A percentile compares a stretch with the other conserved stretches of the same genome.
phyloP scores from a whole-genome alignment of 331 rosid species.

The Dryas integrifolia region DNA sequence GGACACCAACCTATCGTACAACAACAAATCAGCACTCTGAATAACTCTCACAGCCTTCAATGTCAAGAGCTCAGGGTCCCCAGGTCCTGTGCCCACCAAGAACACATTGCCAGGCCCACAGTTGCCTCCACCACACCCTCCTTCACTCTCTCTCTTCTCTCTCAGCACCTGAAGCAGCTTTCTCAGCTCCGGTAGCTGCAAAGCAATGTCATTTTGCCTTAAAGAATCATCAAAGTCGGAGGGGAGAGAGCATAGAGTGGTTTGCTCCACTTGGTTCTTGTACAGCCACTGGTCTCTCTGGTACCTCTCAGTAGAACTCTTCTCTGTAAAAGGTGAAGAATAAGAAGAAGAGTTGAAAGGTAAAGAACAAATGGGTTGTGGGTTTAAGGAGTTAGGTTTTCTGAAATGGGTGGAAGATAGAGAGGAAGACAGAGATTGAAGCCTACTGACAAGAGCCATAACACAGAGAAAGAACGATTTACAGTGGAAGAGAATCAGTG shows the following conservation, averaged over 20 bases:
- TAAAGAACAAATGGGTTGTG: slow-evolving; percentile 45
- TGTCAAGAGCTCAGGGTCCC: slow-evolving; percentile 89
- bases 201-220: slow-evolving; percentile 71
- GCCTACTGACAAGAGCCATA: slow-evolving; percentile 56
- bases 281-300: slow-evolving; percentile 83
- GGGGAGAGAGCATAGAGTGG: slow-evolving; percentile 28
- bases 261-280: slow-evolving; percentile 23
- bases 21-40: slow-evolving; percentile 73
- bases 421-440: slow-evolving; percentile 44
- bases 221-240: slow-evolving; percentile 30
- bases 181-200: slow-evolving; percentile 88
- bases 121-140: slow-evolving; percentile 42
- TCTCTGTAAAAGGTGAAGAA: slow-evolving; percentile 82
- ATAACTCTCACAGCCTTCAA: slow-evolving; percentile 77
- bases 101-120: slow-evolving; percentile 70
- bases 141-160: slow-evolving; percentile 58
- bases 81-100: slow-evolving; percentile 95
- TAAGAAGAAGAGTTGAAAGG: slow-evolving; percentile 33
- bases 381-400: slow-evolving; percentile 29
- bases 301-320: slow-evolving; percentile 62
- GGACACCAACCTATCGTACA: slow-evolving; percentile 92
- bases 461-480: background rate
- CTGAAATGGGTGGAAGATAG: slow-evolving; percentile 20
- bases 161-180: slow-evolving; percentile 64
- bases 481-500: background rate